Conservation (phyloP, 805 yeast genomes). For the Candida hungchunana region DNA sequence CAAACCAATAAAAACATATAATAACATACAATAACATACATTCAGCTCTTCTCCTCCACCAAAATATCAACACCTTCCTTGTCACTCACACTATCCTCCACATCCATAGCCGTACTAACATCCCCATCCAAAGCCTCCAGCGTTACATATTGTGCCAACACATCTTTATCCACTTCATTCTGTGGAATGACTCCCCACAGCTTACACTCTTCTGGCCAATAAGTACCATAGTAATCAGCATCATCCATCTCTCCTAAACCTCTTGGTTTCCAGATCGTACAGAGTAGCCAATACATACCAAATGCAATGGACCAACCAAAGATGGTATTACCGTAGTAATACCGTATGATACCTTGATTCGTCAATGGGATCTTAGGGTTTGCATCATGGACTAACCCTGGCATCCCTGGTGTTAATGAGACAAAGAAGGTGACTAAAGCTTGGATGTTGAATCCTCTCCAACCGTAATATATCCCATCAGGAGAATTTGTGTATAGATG, state of each 20-base stretch:
- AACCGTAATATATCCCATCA: constrained; percentile 32
- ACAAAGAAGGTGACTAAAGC: constrained; percentile 35
- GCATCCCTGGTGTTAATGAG: constrained; percentile 45
- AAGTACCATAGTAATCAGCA: constrained; percentile 12
- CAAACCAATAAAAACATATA: no score
- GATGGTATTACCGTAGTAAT: constrained; percentile 40
- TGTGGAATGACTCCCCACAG: constrained; percentile 13
- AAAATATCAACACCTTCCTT: no score
- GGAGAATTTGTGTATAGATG: constrained; percentile 29
- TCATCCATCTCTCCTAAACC: constrained; percentile 13
- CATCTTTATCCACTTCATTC: constrained; percentile 6
- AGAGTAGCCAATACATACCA: constrained; percentile 30
- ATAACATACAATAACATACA: no score
- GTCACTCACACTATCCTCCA: background rate
- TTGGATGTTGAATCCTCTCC: constrained; percentile 40
- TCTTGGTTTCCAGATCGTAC: constrained; percentile 8
- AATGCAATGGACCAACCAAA: constrained; percentile 39
- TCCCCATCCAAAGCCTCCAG: background rate
- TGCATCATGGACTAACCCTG: constrained; percentile 40
- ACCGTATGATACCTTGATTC: constrained; percentile 35
- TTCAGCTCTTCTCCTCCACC: no score
- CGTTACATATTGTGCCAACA: constrained; percentile 7
- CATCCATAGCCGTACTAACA: no score
- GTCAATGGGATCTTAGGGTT: constrained; percentile 20
- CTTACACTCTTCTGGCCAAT: constrained; percentile 9